Percentiles rank a stretch among this genome's conserved stretches.
Conservation (phyloP, 116 monocot species). For the Trichopus zeylanicus region DNA sequence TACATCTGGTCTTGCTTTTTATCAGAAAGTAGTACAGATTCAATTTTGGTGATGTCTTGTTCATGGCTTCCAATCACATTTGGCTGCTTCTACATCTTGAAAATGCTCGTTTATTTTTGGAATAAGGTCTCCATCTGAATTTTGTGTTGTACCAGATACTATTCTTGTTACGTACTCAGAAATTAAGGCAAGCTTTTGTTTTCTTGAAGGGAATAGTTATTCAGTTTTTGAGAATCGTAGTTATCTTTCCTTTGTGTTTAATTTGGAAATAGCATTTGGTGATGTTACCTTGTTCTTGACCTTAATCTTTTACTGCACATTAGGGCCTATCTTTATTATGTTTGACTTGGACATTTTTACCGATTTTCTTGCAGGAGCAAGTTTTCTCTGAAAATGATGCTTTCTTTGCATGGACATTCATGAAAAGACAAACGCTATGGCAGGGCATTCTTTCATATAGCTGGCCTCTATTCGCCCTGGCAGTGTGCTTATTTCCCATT, state of each 20-base stretch:
- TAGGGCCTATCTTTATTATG: no score
- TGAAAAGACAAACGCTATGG: conserved; percentile 85
- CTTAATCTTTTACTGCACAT: background rate
- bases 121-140: background rate
- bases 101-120: background rate
- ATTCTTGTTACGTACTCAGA: no score
- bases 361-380: conserved; percentile 60
- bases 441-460: conserved; percentile 92
- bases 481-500: conserved; percentile 95
- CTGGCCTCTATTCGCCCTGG: conserved; percentile 90
- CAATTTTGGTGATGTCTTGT: background rate
- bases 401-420: conserved; percentile 96
- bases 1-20: no score
- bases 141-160: no score
- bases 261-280: background rate
- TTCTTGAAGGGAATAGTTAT: no score
- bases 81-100: background rate
- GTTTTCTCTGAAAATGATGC: conserved; percentile 86
- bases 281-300: background rate
- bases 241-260: no score
- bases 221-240: no score
- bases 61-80: background rate
- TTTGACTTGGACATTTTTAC: background rate
- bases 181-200: no score
- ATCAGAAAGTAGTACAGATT: no score